Evolutionary conservation across 768 basidiomycete genomes (phyloP), one percentile per base, ranked within the genome.

Genomic region (Hemileccinum impolitum): DNA sequence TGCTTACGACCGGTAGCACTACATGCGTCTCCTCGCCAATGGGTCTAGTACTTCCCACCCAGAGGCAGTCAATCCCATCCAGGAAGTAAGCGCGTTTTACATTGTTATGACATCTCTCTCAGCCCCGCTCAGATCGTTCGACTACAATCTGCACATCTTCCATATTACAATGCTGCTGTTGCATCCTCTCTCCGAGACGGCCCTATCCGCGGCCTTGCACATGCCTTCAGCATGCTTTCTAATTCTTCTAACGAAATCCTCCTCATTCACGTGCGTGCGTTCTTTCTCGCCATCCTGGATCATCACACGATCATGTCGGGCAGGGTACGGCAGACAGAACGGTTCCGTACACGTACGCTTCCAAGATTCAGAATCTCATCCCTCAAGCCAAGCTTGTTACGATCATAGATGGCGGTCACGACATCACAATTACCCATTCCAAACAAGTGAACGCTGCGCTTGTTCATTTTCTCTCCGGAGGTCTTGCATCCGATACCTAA

Each of bases 121-220:
- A 55, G 0, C 31, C 19, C 15, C 21, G 5, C 6, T 15, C 26
- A 86, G 81, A 82, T 90, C 47, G 81, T 89, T 1, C 78, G 86
- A n/a, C 70, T 87, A 12, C 87, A 90, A 67, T 85, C 85, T 0
- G 87, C 87, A 1, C 82, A 87, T 59, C 74, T 90, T 6, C 78
- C 83, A 1, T 80, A 87, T 4, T 90, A 81, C 62, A 87, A 90
- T 54, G 76, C 79, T 18, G 87, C 87, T 0, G 69, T 90, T n/a
- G 87, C 87, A 0, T 88, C 86, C 5, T 86, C 82, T 3, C 70
- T 90, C 21, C 77, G 87, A 30, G 78, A 85, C 34, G 87, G 87
- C 1, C 87, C 87, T 13, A 71, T 89, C 25, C 80, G 86, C 34
- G 84, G 85, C 5, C 77, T 82, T 47, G 66, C 65, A 1, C 63